Evolutionary conservation across 2,329 filamentous ascomycete genomes (phyloP).

Genomic region (Colletotrichum abscissum): DNA sequence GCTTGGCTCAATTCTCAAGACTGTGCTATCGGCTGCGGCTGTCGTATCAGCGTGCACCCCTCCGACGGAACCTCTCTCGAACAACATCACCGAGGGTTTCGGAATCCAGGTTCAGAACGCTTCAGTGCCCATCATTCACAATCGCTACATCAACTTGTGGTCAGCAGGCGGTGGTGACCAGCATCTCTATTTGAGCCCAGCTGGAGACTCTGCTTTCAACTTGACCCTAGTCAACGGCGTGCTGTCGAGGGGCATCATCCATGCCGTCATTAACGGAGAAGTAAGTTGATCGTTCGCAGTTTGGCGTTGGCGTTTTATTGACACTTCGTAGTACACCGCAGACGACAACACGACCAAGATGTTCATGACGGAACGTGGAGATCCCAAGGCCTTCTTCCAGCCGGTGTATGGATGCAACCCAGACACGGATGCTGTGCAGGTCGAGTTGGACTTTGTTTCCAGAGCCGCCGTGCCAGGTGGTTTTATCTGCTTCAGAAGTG

Average conservation of each 20-base stretch:
- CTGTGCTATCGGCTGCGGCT: constrained; percentile 37
- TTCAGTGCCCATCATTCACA: constrained; percentile 47
- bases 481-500: constrained; percentile 51
- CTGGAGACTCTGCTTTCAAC: constrained; percentile 49
- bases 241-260: constrained; percentile 42
- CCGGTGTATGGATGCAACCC: constrained; percentile 55
- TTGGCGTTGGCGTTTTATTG: neutral
- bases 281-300: constrained; percentile 39
- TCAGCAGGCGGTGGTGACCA: constrained; percentile 51
- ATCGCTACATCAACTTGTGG: constrained; percentile 49
- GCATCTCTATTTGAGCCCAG: constrained; percentile 52
- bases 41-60: constrained; percentile 44
- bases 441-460: constrained; percentile 48
- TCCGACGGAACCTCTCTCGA: constrained; percentile 42
- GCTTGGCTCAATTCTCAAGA: neutral
- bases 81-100: constrained; percentile 48
- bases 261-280: constrained; percentile 58
- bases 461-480: constrained; percentile 47
- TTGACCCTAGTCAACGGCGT: constrained; percentile 52
- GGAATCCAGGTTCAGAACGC: constrained; percentile 52
- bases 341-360: constrained; percentile 59
- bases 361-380: constrained; percentile 58
- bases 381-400: constrained; percentile 53
- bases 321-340: constrained; percentile 47
- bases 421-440: constrained; percentile 52